Conservation (phyloP, 371 early-diverging fungal species). For the Chytridiales sp. region DNA sequence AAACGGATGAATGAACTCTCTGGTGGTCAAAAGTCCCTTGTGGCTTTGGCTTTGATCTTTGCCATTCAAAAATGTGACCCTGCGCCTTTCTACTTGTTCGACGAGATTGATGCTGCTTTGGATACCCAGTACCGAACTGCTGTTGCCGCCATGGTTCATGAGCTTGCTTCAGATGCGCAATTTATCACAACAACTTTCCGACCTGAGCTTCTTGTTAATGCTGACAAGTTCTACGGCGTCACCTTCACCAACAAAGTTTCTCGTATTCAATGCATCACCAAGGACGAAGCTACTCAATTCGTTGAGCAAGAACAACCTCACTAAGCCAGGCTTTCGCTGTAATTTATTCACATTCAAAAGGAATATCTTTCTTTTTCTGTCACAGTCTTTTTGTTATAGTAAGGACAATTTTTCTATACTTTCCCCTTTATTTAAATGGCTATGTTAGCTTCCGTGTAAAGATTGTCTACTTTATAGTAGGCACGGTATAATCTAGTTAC, state of each 20-base stretch:
- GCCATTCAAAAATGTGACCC: conserved; percentile 98
- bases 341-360: not conserved
- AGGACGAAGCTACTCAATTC: conserved; percentile 43
- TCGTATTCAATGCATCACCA: conserved; percentile 54
- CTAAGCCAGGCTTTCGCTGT: conserved; percentile 1
- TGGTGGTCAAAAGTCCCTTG: conserved; percentile 99
- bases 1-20: conserved; percentile 91
- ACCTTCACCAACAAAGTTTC: conserved; percentile 87
- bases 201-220: conserved; percentile 86
- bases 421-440: too few relatives aligned
- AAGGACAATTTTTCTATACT: too few relatives aligned
- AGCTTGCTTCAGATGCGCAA: conserved; percentile 83
- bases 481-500: conserved; percentile 23
- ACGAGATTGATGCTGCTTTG: conserved; percentile 99
- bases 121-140: conserved; percentile 95
- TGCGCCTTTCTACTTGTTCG: conserved; percentile 99
- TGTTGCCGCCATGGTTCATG: conserved; percentile 92
- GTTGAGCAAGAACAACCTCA: conserved; percentile 43
- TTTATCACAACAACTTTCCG: conserved; percentile 98
- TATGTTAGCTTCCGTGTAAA: too few relatives aligned
- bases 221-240: conserved; percentile 96
- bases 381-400: too few relatives aligned
- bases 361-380: too few relatives aligned
- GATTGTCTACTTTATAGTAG: conserved; percentile 26
- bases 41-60: conserved; percentile 97